Base-by-base conservation (phyloP, 2,329 filamentous ascomycete genomes). In the Immersiporthe knoxdaviesiana region DNA sequence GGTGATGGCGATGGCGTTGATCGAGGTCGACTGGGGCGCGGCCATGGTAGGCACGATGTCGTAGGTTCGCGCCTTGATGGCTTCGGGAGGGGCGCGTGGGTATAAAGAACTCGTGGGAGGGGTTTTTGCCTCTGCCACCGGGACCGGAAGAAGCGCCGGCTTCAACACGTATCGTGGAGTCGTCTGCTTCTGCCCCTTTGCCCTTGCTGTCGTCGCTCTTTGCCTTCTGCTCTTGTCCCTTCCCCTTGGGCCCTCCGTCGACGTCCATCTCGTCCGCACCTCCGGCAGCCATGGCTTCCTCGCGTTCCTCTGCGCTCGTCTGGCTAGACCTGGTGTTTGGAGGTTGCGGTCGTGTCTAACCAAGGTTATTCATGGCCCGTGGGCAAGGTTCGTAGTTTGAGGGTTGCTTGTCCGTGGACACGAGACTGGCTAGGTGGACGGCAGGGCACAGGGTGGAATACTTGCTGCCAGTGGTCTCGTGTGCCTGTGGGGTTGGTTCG, bases 31-130 rank as follows among this genome's bases (percentile, higher is more conserved):
- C 78, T 97, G 94, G 0, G 96, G 96, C 3, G 96, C 96, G 1
- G 96, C 96, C 82, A 98, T 98, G 30, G 96, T 98, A 1, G 96
- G 96, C 1, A 97, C 91, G 70, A 99, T 97, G 78, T 99, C 96
- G 82, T 98, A 99, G 2, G 91, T 88, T 54, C 85, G 83, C 18
- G 96, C 95, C 1, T 86, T 90, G 63, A 97, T 82, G n/a, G 90
- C 92, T 76, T 97, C 94, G 14, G 90, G 85, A 0, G 92, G 88
- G n/a, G 94, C 85, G 63, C 82, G 84, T 0, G 90, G 91, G 62
- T 87, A 88, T 74, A 78, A 83, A 71, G 74, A 77, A 58, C 75
- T 78, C 82, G 76, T 78, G 21, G 24, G 16, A 6, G 77, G 76
- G 6, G 79, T 78, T 37, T 75, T 35, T 35, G 8, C 8, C 76